Base-by-base conservation (phyloP, 176 grass and related monocot species). In the Areca catechu region DNA sequence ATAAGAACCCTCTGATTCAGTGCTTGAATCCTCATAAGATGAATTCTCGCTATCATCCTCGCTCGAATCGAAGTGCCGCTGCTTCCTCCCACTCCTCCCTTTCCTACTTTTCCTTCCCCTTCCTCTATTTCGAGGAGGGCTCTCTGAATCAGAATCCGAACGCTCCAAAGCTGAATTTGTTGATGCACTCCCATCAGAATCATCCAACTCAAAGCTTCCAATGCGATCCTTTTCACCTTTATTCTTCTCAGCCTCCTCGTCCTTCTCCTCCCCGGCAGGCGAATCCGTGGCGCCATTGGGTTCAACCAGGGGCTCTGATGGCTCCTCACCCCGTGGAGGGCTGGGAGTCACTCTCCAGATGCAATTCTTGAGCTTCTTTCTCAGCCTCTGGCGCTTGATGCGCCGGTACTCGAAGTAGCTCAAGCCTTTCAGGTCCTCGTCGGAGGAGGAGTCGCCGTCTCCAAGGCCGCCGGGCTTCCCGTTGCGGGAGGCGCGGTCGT, bases 381-480 rank as follows among this genome's bases (percentile, higher is more conserved):
- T 72, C 52, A 92, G 70, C 71, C 93, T 89, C 81, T 98, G 69
- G 55, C 88, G 76, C 76, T 98, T 89, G 48, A 85, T n/a, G 66
- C 94, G 71, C 69, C 84, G 79, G 66, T 80, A 98, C 48, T 98
- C 94, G 52, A 83, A 92, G 74, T 78, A 98, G 68, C 15, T 67
- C 51, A 98, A 70, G 23, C 94, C 94, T 70, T 92, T 91, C 61
- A 93, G 81, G 0, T 85, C 78, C 48, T 78, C 84, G n/a, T 93
- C 80, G 6, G 54, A 50, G 19, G 17, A 1, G 1, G 66, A 71
- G 22, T 57, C 68, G 1, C 75, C 67, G 7, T 79, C 72, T 48
- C 75, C 61, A 4, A 52, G 55, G 48, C 21, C 24, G 6, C 60
- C 50, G 10, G 24, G 17, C 4, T 70, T 74, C 56, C 23, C 17